Evolutionary conservation across 495 filamentous ascomycete species (phyloP), one percentile per base, ranked within the genome.

Genomic region (Aspergillus campestris): DNA sequence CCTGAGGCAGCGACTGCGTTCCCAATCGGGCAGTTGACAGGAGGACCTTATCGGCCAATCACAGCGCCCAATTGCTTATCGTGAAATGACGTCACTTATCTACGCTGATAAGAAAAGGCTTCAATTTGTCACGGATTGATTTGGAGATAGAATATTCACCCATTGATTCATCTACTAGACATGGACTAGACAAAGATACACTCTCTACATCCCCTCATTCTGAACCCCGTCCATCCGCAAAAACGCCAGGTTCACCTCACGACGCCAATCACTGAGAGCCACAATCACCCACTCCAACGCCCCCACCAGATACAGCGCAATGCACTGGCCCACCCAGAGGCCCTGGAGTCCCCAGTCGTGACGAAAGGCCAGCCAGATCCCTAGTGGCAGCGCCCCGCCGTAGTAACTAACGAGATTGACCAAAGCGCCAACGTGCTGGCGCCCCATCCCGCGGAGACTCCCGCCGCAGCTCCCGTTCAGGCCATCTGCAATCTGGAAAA

Each of bases 401-500:
- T 95, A 96, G 53, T 96, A 96, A 55, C 81, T 86, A n/a, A 90
- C 64, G 28, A 94, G 60, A 58, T 96, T 95, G 47, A 95, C 89
- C n/a, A 79, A 67, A 13, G 90, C 89, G 11, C 89, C 89, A 29
- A 92, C 73, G 72, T 94, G 89, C 62, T 95, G 89, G 32, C 86
- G 69, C 10, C 89, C 89, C 86, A 89, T 91, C 0, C 89, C 89
- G 40, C 89, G 63, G 8, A 95, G 66, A 45, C 78, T 80, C 6
- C 89, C 89, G 8, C 89, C 89, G 57, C 89, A 95, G 47, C 79
- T 83, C 0, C 85, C 87, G 62, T 91, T 92, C 44, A 94, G 62
- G 3, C 89, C 89, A 62, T 95, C 89, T 0, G 89, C 87, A 45
- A 95, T 89, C 67, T 95, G 89, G 70, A 95, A 95, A n/a, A 94